Base-by-base conservation (phyloP, 2,329 filamentous ascomycete species). In the Neocucurbitaria cava region DNA sequence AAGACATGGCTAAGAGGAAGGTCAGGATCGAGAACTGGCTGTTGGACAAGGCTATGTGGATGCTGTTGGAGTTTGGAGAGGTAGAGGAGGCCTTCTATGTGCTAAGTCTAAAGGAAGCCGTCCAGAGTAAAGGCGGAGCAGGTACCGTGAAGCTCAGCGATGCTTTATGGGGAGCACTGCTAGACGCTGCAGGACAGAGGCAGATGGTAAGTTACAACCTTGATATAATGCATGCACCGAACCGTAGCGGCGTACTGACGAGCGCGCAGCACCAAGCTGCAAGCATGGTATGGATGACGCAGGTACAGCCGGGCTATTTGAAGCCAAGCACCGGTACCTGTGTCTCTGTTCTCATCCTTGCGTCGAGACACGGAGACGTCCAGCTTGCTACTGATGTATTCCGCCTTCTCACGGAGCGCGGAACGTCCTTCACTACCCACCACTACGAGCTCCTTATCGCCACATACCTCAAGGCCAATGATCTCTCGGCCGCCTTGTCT, bases 401-500 rank as follows among this genome's bases (percentile, higher is more conserved):
- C 57, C 82, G 87, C 21, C 77, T 87, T 47, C 81, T 94, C 17
- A 82, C 83, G 4, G 79, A 83, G 8, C 82, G 86, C 21, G 81
- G 81, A 13, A 82, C 83, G 1, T 80, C 83, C 36, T 80, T 92
- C 33, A 79, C 82, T 8, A 75, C 83, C 5, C 82, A 89, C 58
- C 91, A 97, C 70, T 96, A 95, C 75, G 92, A 96, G 72, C 83
- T 89, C 24, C 82, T 97, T 24, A 79, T 93, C 6, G 87, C 91
- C 52, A 84, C 89, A 3, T 91, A 96, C 68, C 80, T 86, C 10
- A 73, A 74, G 15, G 77, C 79, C 3, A 80, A 82, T 1, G 86
- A 95, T 59, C 68, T 94, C 7, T 76, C 78, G 21, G 85, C 86
- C 23, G 89, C 90, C 0, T 81, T 96, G 31, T 83, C 85, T 36